Conservation (phyloP, 1,139 yeast genomes). For the Geotrichum restrictum region DNA sequence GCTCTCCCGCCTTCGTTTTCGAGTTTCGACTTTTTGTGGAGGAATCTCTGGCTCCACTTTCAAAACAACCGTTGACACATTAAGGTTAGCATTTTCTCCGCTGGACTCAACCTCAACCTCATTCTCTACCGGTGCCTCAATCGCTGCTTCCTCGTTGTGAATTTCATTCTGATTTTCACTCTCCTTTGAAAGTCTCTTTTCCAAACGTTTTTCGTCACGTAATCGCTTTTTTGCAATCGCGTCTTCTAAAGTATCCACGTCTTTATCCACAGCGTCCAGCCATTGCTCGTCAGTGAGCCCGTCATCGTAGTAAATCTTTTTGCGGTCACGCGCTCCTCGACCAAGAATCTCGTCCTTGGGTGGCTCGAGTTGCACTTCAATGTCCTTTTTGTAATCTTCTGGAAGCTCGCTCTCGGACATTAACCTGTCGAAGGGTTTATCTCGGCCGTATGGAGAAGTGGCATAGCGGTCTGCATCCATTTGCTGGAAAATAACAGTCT, state of each 20-base stretch:
- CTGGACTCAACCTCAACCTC: not conserved
- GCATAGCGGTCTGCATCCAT: conserved; percentile 67
- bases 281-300: conserved; percentile 94
- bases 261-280: conserved; percentile 67
- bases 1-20: conserved; percentile 1
- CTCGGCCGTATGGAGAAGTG: conserved; percentile 42
- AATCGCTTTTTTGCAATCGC: conserved; percentile 62
- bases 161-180: conserved; percentile 19
- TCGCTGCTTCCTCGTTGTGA: not conserved
- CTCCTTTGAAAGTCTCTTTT: conserved; percentile 20
- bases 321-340: conserved; percentile 78
- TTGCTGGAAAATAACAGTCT: conserved; percentile 57
- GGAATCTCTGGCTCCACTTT: conserved; percentile 14
- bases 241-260: conserved; percentile 63
- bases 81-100: too few relatives aligned
- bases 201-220: conserved; percentile 37
- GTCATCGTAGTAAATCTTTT: conserved; percentile 78
- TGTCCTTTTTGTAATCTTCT: conserved; percentile 71
- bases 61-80: too few relatives aligned
- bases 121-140: not conserved
- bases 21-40: not conserved
- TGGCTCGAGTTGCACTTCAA: conserved; percentile 44
- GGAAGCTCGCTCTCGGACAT: conserved; percentile 75
- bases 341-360: conserved; percentile 47
- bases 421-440: conserved; percentile 51